A percentile compares a stretch with the other conserved stretches of the same genome.
Conservation (phyloP, 225 moss, liverwort and hornwort species). For the Sphagnum tenellum region DNA sequence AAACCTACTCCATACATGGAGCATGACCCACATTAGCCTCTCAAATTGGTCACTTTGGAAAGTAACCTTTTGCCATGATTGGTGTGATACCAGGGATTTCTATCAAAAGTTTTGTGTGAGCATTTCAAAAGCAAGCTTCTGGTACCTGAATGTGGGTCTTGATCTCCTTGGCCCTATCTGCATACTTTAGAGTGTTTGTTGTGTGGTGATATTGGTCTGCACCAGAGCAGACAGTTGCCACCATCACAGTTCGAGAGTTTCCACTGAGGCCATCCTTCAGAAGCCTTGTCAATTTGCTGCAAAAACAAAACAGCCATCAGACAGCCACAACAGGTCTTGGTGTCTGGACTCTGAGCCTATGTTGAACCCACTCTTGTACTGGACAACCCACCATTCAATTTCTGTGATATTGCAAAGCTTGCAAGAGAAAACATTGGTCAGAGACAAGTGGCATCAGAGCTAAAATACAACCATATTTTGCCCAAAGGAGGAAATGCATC, state of each 20-base stretch:
- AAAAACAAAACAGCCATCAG: constrained; percentile 3
- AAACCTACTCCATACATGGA: constrained; percentile 4
- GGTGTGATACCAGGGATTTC: background rate
- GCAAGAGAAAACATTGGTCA: background rate
- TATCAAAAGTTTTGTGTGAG: background rate
- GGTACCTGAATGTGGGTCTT: constrained; percentile 82
- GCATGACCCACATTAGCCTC: constrained; percentile 1
- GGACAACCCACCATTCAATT: no score
- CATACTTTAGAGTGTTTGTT: constrained; percentile 80
- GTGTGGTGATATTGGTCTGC: constrained; percentile 88
- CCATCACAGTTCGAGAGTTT: constrained; percentile 83
- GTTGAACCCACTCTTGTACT: background rate
- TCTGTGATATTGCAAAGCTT: background rate
- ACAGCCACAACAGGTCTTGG: background rate
- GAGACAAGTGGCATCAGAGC: background rate
- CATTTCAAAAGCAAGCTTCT: constrained; percentile 3
- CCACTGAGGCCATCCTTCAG: constrained; percentile 84
- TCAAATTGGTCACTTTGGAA: background rate
- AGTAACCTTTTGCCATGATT: background rate
- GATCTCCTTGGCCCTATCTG: constrained; percentile 88
- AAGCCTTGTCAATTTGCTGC: constrained; percentile 79
- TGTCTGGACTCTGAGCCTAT: background rate
- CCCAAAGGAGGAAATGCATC: background rate
- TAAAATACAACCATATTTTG: background rate
- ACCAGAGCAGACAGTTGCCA: constrained; percentile 75